Evolutionary conservation across 2,329 filamentous ascomycete genomes (phyloP), one percentile per base, ranked within the genome.

Genomic region (Colletotrichum cereale): DNA sequence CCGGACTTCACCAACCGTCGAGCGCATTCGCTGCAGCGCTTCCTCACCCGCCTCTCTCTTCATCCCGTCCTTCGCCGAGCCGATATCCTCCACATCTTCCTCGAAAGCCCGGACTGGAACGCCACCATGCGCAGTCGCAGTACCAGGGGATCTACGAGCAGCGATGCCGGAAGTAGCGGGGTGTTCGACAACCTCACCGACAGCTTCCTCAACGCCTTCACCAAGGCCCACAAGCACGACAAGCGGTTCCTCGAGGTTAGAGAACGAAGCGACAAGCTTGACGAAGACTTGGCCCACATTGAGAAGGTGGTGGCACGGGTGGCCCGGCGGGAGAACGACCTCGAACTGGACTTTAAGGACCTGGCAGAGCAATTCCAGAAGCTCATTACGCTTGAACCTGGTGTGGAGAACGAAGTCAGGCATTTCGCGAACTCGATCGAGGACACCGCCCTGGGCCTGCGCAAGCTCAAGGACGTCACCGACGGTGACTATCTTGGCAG

Each of bases 111-210:
- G 34, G 96, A 99, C 82, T 99, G 96, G 96, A 98, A 99, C 81
- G 93, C 95, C 42, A 96, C 94, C 57, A 98, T 99, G 95, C 91
- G 91, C 77, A 90, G 90, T 75, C 90, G 95, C 58, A 89, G 92
- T 14, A 87, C 89, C 62, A 88, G 96, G 57, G 88, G 86, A 36
- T 89, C 90, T 73, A 86, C 84, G 55, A 76, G 82, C 36, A 82
- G 82, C 79, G 78, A 87, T 75, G 76, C 86, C 75, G 79, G 82
- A 76, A 86, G 86, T 34, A 87, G 88, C 16, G 92, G 95, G 48
- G 94, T 98, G 53, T 96, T 99, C 76, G 96, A 99, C 79, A 95
- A 93, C 77, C 94, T 98, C 79, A 94, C 96, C 50, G 96, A 99
- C 80, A 97, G 93, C 44, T 97, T 98, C 79, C 93, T 99, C 81